These are phyloP conservation scores for Lepiota venenata DNA, from an alignment of 768 basidiomycete genomes.

Conservation along the genomic window DNA sequence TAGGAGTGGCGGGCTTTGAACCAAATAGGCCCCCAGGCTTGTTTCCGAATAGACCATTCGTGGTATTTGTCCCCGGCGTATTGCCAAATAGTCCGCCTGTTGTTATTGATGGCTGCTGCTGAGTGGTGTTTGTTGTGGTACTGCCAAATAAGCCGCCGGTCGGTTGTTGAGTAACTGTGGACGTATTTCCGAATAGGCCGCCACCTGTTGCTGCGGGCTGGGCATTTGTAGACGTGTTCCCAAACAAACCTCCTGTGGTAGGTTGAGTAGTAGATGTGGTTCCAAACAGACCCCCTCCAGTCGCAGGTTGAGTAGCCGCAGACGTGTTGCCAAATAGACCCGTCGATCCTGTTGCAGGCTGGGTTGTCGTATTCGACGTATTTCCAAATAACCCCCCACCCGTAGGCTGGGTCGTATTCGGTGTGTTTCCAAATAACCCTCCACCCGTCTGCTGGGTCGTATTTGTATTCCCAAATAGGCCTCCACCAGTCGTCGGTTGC, in stretches of 20 bases:
- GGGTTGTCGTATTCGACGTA: conserved; percentile 17
- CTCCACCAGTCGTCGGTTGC: conserved; percentile 12
- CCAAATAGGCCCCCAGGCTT: conserved; percentile 24
- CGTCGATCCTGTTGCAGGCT: conserved; percentile 10
- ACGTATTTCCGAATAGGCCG: conserved; percentile 20
- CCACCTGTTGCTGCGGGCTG: too few species aligned
- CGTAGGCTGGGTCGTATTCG: conserved; percentile 11
- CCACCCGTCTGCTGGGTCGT: conserved; percentile 14
- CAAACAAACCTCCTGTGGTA: conserved; percentile 14
- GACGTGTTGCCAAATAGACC: conserved; percentile 21
- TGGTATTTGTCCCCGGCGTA: conserved; percentile 2
- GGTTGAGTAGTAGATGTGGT: conserved; percentile 17
- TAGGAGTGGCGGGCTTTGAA: conserved; percentile 14
- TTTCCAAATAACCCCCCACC: conserved; percentile 23
- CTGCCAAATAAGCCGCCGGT: conserved; percentile 11
- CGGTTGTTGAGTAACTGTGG: conserved; percentile 6
- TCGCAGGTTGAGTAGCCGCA: background rate
- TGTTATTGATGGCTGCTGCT: conserved; percentile 17
- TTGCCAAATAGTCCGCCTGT: conserved; percentile 28
- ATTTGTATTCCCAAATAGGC: conserved; percentile 16
- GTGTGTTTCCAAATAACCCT: conserved; percentile 23
- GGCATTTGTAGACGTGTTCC: conserved; percentile 11
- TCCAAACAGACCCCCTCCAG: conserved; percentile 14
- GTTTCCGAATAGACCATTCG: conserved; percentile 18
- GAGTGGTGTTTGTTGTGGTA: conserved; percentile 14